Evolutionary conservation across 2,329 filamentous ascomycete genomes (phyloP).

Genomic region (Alternaria conjuncta): DNA sequence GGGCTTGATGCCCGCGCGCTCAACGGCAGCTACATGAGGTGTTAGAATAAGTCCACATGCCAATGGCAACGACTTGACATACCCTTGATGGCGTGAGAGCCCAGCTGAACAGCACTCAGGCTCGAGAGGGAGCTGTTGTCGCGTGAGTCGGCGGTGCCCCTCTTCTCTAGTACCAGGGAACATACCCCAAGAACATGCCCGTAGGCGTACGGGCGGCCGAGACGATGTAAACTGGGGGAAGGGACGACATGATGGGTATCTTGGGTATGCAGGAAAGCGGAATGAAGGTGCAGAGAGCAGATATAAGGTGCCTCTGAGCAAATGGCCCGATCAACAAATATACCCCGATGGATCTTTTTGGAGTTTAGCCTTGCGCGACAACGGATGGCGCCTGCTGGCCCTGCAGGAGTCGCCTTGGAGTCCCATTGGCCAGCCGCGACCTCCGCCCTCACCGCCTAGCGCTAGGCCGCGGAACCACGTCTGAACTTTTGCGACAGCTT

Average conservation of each 20-base stretch:
- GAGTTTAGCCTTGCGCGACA: conserved; percentile 20
- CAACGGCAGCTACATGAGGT: conserved; percentile 68
- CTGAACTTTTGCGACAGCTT: conserved; percentile 38
- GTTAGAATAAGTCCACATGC: conserved; percentile 22
- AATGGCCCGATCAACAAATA: background rate
- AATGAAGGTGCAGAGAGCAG: conserved; percentile 8
- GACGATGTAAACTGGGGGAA: conserved; percentile 94
- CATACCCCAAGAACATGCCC: conserved; percentile 91
- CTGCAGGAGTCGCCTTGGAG: background rate
- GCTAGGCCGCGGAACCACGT: conserved; percentile 22
- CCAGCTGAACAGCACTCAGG: conserved; percentile 84
- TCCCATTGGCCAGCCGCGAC: conserved; percentile 19
- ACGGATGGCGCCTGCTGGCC: background rate
- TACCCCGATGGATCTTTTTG: conserved; percentile 19
- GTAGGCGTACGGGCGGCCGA: conserved; percentile 89
- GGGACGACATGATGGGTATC: conserved; percentile 70
- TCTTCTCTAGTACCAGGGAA: conserved; percentile 20
- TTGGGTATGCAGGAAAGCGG: conserved; percentile 5
- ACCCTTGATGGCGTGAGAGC: conserved; percentile 93
- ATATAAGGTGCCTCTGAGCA: background rate
- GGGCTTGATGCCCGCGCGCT: conserved; percentile 85
- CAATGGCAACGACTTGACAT: conserved; percentile 30
- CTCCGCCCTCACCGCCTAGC: conserved; percentile 34
- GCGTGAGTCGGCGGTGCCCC: conserved; percentile 34
- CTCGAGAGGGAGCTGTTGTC: conserved; percentile 79